phyloP scores from a whole-genome alignment of 805 yeast species.

The Saccharomycopsis sp. region DNA sequence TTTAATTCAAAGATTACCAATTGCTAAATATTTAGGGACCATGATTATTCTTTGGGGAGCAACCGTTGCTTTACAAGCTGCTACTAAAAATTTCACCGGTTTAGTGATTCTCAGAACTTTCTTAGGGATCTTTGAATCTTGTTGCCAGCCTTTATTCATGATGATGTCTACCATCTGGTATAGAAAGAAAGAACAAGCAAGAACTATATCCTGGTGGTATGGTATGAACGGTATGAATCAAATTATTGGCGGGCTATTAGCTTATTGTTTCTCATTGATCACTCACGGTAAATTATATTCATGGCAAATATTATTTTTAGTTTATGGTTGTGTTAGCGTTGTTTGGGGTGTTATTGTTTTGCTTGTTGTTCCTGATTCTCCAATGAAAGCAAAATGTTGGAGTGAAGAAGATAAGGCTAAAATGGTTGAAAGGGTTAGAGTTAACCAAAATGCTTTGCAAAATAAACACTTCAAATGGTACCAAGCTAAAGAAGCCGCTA shows the following conservation, averaged over 20 bases:
- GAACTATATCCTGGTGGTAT: slow-evolving; percentile 29
- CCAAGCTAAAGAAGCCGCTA: slow-evolving; percentile 26
- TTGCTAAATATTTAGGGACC: slow-evolving; percentile 33
- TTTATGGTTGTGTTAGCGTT: slow-evolving; percentile 30
- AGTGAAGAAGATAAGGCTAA: slow-evolving; percentile 28
- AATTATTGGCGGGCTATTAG: slow-evolving; percentile 29
- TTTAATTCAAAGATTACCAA: slow-evolving; percentile 38
- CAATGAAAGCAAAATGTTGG: slow-evolving; percentile 31
- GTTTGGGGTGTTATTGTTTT: slow-evolving; percentile 29
- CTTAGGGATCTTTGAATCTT: slow-evolving; percentile 27
- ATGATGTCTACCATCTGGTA: slow-evolving; percentile 27
- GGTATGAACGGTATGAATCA: slow-evolving; percentile 28
- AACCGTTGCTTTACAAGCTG: slow-evolving; percentile 40
- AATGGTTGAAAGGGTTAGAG: slow-evolving; percentile 28
- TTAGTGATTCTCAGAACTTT: slow-evolving; percentile 42
- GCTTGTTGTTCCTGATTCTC: slow-evolving; percentile 30
- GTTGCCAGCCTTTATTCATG: slow-evolving; percentile 15
- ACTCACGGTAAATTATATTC: slow-evolving; percentile 21
- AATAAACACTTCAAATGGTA: slow-evolving; percentile 26
- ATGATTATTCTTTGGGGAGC: slow-evolving; percentile 39
- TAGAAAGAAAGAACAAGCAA: slow-evolving; percentile 29
- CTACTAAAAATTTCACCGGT: slow-evolving; percentile 40
- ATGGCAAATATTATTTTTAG: slow-evolving; percentile 32
- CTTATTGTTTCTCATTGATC: slow-evolving; percentile 29
- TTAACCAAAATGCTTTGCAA: slow-evolving; percentile 33